Evolutionary conservation across 257 asterid species (phyloP), one percentile per base, ranked within the genome.

Genomic region (Schizonepeta tenuifolia): DNA sequence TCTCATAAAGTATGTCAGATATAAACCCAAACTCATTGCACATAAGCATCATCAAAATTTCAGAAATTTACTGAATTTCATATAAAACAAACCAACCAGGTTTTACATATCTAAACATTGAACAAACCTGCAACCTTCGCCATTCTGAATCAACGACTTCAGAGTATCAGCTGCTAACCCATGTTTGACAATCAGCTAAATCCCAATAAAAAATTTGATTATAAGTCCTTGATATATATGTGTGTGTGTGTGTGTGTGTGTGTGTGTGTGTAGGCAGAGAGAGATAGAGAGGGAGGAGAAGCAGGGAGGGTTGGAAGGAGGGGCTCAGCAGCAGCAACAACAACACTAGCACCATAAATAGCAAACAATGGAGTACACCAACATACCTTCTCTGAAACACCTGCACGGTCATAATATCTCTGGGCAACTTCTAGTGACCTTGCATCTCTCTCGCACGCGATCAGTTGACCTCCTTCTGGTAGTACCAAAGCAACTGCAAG

Each of bases 401-500:
- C 97, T 51, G 97, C 99, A 65, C 56, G 90, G 17, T 82, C 83
- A 78, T 94, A 94, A 77, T 86, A 94, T 70, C 84, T 86, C 73
- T 79, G 86, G 26, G 97, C 97, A 75, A 94, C 90, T 79, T 91
- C 96, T 47, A 94, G 79, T 43, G 90, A 79, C 79, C 66, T 86
- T 18, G 86, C 83, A 35, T 94, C 96, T 78, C 93, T 86, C 82
- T 94, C 99, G 70, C 99, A 94, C 1, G 96, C 99, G 74, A 94
- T 85, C 67, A 94, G 76, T 41, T 74, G 87, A 58, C 97, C 97
- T 31, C 88, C 89, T 80, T 87, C 86, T 17, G 97, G 97, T 65
- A 94, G 89, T 72, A 86, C 96, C 79, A 89, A 70, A 73, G 97
- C 97, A 70, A 94, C 79, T 28, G 97, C 97, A 56, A 94, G 82